These are phyloP conservation scores for Emericellopsis atlantica DNA, from an alignment of 2,329 filamentous ascomycete genomes.

Conservation along the genomic window DNA sequence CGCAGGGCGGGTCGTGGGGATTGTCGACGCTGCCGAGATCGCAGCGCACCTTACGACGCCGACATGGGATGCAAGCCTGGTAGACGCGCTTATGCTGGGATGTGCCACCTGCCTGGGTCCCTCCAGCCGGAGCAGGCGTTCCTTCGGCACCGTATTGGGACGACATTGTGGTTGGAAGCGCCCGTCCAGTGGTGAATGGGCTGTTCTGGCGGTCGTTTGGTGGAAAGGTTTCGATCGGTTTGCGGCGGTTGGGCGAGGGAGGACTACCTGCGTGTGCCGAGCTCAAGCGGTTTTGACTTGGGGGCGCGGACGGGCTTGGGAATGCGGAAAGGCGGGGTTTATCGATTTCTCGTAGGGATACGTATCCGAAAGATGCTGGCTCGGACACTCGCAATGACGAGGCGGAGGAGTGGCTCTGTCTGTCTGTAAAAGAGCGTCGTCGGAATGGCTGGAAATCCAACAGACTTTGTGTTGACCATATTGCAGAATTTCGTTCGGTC, in stretches of 20 bases:
- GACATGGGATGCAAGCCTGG: constrained; percentile 50
- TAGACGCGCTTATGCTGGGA: constrained; percentile 44
- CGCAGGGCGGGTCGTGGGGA: constrained; percentile 85
- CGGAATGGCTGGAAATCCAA: too few relatives aligned
- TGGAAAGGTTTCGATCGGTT: constrained; percentile 13
- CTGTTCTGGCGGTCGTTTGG: background rate
- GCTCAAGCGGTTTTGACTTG: background rate
- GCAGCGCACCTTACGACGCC: constrained; percentile 48
- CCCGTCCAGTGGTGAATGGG: background rate
- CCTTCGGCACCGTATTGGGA: constrained; percentile 5
- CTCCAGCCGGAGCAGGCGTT: constrained; percentile 7
- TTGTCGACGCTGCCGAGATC: constrained; percentile 73
- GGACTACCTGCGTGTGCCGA: constrained; percentile 4
- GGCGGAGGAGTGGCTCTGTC: too few relatives aligned
- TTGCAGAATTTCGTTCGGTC: too few relatives aligned
- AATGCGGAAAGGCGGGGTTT: constrained; percentile 6
- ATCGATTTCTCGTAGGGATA: too few relatives aligned
- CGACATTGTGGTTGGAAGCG: background rate
- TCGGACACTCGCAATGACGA: too few relatives aligned
- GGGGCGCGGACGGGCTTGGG: constrained; percentile 9
- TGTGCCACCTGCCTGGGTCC: constrained; percentile 4
- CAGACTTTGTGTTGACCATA: too few relatives aligned
- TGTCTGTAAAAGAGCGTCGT: too few relatives aligned
- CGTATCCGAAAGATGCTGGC: too few relatives aligned
- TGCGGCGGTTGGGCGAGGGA: constrained; percentile 19